A percentile compares a stretch with the other conserved stretches of the same genome.
phyloP scores from a whole-genome alignment of 495 filamentous ascomycete genomes.

The Hyphodiscus hymeniophilus region DNA sequence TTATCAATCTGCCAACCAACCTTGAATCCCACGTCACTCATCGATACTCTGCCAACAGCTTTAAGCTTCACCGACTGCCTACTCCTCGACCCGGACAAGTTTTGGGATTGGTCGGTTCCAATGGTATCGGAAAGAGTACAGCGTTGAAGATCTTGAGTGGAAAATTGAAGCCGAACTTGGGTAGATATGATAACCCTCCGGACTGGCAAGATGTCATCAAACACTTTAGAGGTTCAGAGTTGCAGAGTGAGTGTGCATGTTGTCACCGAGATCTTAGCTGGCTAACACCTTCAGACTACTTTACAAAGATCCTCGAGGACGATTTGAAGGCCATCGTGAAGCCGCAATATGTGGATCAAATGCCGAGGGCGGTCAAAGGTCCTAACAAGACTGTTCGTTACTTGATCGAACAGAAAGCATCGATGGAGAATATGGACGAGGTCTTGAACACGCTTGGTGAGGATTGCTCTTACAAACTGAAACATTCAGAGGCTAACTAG shows the following conservation, averaged over 20 bases:
- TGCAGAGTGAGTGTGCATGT: slow-evolving; percentile 64
- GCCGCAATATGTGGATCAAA: slow-evolving; percentile 98
- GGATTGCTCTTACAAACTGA: slow-evolving; percentile 5
- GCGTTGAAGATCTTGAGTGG: slow-evolving; percentile 96
- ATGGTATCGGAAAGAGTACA: slow-evolving; percentile 99
- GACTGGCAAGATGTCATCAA: slow-evolving; percentile 99
- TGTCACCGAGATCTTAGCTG: not conserved
- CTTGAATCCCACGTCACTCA: slow-evolving; percentile 96
- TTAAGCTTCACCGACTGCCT: slow-evolving; percentile 94
- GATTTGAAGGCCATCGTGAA: slow-evolving; percentile 95
- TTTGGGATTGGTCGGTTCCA: slow-evolving; percentile 93
- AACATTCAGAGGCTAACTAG: not conserved
- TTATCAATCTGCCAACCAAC: slow-evolving; percentile 99
- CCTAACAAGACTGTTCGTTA: slow-evolving; percentile 65
- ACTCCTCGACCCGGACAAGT: slow-evolving; percentile 94
- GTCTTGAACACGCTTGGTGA: slow-evolving; percentile 75
- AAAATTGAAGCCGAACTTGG: slow-evolving; percentile 96
- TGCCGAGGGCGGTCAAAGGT: slow-evolving; percentile 82
- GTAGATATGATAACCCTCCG: slow-evolving; percentile 88
- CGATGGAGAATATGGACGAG: slow-evolving; percentile 74
- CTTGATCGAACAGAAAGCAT: slow-evolving; percentile 63
- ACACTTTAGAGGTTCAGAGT: slow-evolving; percentile 92
- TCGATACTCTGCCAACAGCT: slow-evolving; percentile 97
- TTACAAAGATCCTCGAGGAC: slow-evolving; percentile 95
- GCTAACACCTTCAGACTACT: slow-evolving; percentile 60